Base-by-base conservation (phyloP, 257 asterid genomes). In the Capsicum rhomboideum region DNA sequence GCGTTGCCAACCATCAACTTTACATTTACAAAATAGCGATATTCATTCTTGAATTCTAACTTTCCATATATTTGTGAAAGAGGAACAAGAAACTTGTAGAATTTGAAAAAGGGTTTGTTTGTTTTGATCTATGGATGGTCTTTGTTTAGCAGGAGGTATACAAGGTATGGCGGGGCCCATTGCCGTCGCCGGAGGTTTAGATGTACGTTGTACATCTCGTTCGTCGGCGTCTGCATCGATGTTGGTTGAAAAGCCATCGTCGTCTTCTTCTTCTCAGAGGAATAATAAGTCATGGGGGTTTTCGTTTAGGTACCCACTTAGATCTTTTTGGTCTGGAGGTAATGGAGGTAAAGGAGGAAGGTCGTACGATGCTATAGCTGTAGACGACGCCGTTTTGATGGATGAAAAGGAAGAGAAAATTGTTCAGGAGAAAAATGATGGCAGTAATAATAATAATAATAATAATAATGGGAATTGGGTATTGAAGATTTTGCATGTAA, bases 121-220 rank as follows among this genome's bases (percentile, higher is more conserved):
- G 37, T 49, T n/a, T n/a, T n/a, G n/a, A 28, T 4, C 20, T 17
- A 97, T 97, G 99, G 98, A 97, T 89, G 87, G 90, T 85, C 56
- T 95, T 83, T 93, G 93, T 86, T 86, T 95, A 40, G 95, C 92
- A 83, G 93, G 94, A 8, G 98, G 95, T 86, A 85, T 94, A 84
- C 98, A 89, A 17, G 89, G 91, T 10, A 80, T 92, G 86, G 82
- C 91, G 50, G 71, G 93, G 84, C 93, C 95, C 86, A 88, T 90
- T 88, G 80, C 92, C 20, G 89, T 89, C 2, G 83, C 88, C 56
- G 93, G 91, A 20, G 91, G 88, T 18, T 79, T 93, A 84, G 93
- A 90, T 14, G 28, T 86, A 67, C 97, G 96, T 12, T 83, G 87
- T 66, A 52, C 84, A 83, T 78, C 77, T 5, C 79, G 88, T 10